Conservation (phyloP, 495 filamentous ascomycete species). For the Friedmanniomyces endolithicus region DNA sequence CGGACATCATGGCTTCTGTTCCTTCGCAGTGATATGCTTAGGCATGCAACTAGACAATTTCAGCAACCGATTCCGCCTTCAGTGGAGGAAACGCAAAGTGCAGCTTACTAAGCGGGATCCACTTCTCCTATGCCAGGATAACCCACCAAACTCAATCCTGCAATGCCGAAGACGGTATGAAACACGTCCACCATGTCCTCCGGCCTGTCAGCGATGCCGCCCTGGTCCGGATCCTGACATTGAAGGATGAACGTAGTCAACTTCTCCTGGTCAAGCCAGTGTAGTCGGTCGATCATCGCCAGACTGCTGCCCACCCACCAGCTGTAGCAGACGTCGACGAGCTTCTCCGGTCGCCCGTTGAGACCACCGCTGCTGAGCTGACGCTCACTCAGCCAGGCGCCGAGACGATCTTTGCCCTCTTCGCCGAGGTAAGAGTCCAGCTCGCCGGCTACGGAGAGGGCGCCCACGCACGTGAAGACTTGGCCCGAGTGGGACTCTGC, state of each 20-base stretch:
- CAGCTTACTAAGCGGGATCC: conserved; percentile 70
- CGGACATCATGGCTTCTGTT: conserved; percentile 12
- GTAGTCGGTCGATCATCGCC: conserved; percentile 71
- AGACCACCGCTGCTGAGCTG: conserved; percentile 71
- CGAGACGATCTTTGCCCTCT: conserved; percentile 70
- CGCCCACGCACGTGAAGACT: conserved; percentile 88
- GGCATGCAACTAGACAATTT: conserved; percentile 29
- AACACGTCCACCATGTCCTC: conserved; percentile 95
- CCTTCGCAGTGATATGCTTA: conserved; percentile 20
- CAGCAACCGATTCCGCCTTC: conserved; percentile 4
- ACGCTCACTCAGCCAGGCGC: conserved; percentile 82
- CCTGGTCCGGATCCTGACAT: conserved; percentile 71
- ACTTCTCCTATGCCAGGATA: conserved; percentile 66
- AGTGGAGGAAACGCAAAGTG: not conserved
- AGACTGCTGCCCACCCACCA: conserved; percentile 94
- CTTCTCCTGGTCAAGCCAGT: conserved; percentile 81
- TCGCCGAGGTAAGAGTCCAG: conserved; percentile 46
- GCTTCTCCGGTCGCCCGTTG: conserved; percentile 89
- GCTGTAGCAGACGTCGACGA: conserved; percentile 94
- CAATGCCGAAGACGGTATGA: conserved; percentile 80
- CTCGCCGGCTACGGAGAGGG: conserved; percentile 66
- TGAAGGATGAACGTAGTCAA: conserved; percentile 67
- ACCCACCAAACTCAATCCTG: conserved; percentile 72
- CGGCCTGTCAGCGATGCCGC: conserved; percentile 81
- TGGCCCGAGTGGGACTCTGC: conserved; percentile 89